phyloP scores from a whole-genome alignment of 202 grass and related monocot species.

The Schoenoplectus triqueter region DNA sequence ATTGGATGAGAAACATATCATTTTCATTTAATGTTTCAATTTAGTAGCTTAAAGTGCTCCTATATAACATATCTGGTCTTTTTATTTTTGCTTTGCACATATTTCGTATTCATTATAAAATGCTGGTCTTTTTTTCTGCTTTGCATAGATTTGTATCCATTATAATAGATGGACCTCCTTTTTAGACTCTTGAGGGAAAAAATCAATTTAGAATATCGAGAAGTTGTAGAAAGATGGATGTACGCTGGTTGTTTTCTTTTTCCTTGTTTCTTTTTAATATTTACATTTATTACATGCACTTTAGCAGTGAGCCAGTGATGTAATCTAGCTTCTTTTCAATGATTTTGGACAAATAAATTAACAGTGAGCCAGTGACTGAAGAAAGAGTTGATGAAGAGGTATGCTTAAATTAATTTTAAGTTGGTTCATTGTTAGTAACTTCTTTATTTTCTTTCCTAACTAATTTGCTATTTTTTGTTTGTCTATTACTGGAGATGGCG shows the following conservation, averaged over 20 bases:
- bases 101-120: background rate
- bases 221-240: conserved; percentile 79
- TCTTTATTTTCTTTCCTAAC: background rate
- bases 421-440: conserved; percentile 28
- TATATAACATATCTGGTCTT: too few relatives aligned
- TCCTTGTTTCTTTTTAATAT: background rate
- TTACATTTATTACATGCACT: background rate
- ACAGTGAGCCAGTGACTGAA: conserved; percentile 58
- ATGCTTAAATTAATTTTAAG: conserved; percentile 32
- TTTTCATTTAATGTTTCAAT: too few relatives aligned
- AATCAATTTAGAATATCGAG: conserved; percentile 82
- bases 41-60: too few relatives aligned
- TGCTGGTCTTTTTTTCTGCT: background rate
- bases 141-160: conserved; percentile 3
- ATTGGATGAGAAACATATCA: too few relatives aligned
- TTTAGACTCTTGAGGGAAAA: conserved; percentile 70
- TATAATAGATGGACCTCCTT: background rate
- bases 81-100: too few relatives aligned
- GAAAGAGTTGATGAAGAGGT: conserved; percentile 81
- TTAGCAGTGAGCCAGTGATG: background rate
- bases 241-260: conserved; percentile 62
- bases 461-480: conserved; percentile 29
- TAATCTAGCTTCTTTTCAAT: conserved; percentile 18
- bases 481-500: conserved; percentile 61
- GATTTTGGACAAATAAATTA: conserved; percentile 43